Conservation (phyloP, 2,329 filamentous ascomycete species). For the Aspergillus sp. region DNA sequence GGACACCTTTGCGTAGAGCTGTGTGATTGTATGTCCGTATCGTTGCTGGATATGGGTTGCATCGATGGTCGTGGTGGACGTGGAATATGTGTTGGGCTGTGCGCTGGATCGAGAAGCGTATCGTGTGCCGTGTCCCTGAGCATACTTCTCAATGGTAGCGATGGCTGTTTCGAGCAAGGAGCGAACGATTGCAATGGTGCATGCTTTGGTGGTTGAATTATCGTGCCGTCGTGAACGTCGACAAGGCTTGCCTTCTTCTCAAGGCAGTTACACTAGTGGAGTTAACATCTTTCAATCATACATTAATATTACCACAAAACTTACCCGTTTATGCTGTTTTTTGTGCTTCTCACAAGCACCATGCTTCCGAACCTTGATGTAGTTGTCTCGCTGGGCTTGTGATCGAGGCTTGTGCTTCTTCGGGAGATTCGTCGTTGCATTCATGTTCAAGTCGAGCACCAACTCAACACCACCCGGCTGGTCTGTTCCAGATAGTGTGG, state of each 20-base stretch:
- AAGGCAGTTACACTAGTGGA: conserved; percentile 33
- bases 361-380: conserved; percentile 37
- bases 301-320: conserved; percentile 3
- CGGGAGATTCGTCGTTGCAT: conserved; percentile 34
- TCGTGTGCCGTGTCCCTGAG: not conserved
- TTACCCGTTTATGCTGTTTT: conserved; percentile 38
- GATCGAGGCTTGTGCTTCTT: conserved; percentile 38
- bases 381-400: conserved; percentile 36
- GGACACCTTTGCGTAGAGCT: not conserved
- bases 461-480: conserved; percentile 26
- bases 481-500: conserved; percentile 12
- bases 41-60: not conserved
- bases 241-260: conserved; percentile 25
- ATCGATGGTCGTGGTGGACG: not conserved
- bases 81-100: not conserved
- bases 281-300: conserved; percentile 9
- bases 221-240: conserved; percentile 8
- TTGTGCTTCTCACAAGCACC: conserved; percentile 40
- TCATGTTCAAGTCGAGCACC: conserved; percentile 40
- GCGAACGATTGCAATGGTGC: not conserved
- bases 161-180: not conserved
- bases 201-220: not conserved
- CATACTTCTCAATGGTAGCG: not conserved
- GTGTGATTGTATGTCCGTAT: not conserved
- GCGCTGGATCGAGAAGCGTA: not conserved